Evolutionary conservation across 2,329 filamentous ascomycete genomes (phyloP), one percentile per base, ranked within the genome.

Genomic region (Calonectria hongkongensis): DNA sequence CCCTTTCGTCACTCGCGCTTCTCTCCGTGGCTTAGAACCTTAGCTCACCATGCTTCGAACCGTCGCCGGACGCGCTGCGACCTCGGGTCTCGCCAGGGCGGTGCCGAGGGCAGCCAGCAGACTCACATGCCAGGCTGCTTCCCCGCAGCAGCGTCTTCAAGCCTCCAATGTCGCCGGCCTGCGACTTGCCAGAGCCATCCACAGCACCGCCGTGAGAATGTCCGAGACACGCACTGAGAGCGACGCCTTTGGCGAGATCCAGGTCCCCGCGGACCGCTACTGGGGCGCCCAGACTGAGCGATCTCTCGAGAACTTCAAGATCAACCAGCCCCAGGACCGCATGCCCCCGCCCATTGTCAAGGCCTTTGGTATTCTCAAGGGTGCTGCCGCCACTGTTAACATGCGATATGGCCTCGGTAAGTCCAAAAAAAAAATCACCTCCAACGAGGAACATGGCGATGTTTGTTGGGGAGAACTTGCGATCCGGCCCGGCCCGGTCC

Each of bases 321-420:
- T 99, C 92, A 98, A 98, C 88, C 97, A 98, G 90, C 97, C 97
- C 73, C 95, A 98, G 87, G 97, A 99, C 85, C 95, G 97, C 84
- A 98, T 98, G 96, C 97, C 97, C 62, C 93, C 95, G 77, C 94
- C 96, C 56, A 94, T 99, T 80, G 89, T 98, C 82, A 93, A 92
- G 86, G 97, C 97, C 8, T 98, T 99, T 84, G 97, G 97, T 83
- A 97, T 98, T 81, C 90, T 99, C 78, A 99, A 99, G 91, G 96
- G 96, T 77, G 97, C 97, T 70, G 97, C 97, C 54, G 97, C 97
- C 60, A 95, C 93, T 9, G 97, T 98, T 76, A 99, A 99, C 88
- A 95, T 98, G 92, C 92, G 92, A 85, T 98, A 91, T 86, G 97
- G 97, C 79, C 93, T 99, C 75, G 94, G 93, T 93, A 87, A 85